Evolutionary conservation across 208 protist genomes (phyloP).

Genomic region (Trichomonas vaginalis): DNA sequence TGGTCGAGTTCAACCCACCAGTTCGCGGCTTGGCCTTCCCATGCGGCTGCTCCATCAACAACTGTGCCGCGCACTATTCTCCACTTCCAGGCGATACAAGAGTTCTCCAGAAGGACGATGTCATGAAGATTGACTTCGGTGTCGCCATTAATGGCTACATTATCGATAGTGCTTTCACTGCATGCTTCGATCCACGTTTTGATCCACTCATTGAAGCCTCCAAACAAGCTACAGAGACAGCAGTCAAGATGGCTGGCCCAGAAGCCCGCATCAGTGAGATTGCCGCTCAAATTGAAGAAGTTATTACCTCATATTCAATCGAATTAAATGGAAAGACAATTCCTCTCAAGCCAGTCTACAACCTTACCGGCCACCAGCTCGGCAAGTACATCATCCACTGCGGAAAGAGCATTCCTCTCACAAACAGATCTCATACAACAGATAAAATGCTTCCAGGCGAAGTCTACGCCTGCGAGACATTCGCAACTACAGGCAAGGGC

Average conservation of each 20-base stretch:
- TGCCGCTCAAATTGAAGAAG: conserved; percentile 38
- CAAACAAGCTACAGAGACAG: conserved; percentile 84
- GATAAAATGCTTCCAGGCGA: conserved; percentile 75
- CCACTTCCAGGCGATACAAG: conserved; percentile 42
- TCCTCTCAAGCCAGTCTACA: conserved; percentile 69
- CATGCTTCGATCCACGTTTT: conserved; percentile 81
- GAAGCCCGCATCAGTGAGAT: conserved; percentile 45
- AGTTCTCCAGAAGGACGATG: conserved; percentile 38
- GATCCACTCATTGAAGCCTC: conserved; percentile 77
- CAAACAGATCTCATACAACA: conserved; percentile 62
- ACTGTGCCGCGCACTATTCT: conserved; percentile 49
- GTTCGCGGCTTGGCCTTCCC: conserved; percentile 39
- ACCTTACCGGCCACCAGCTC: conserved; percentile 95
- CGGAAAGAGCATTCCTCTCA: conserved; percentile 96
- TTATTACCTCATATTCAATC: conserved; percentile 38
- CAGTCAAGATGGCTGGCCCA: conserved; percentile 56
- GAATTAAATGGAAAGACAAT: conserved; percentile 13
- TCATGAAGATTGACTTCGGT: conserved; percentile 51
- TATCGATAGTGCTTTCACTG: conserved; percentile 47
- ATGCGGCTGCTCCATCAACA: conserved; percentile 47
- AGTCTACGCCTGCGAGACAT: conserved; percentile 99
- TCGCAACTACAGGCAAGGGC: conserved; percentile 75
- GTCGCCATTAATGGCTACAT: conserved; percentile 48
- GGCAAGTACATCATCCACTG: conserved; percentile 85
- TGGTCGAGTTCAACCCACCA: not conserved